Conservation (phyloP, 2,329 filamentous ascomycete species). For the Aspergillus calidoustus region DNA sequence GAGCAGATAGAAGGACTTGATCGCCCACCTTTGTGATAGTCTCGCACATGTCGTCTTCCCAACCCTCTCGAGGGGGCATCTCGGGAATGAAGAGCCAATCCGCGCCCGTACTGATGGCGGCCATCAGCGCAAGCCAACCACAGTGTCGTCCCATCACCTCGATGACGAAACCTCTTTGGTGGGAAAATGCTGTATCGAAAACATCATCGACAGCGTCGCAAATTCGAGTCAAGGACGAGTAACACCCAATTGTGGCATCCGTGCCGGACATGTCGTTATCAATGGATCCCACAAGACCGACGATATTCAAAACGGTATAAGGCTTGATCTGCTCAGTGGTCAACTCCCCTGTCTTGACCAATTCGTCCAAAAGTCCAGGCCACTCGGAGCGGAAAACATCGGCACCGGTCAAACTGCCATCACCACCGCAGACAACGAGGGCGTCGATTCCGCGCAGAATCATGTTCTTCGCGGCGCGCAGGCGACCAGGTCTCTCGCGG, state of each 20-base stretch:
- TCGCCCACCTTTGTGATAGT: conserved; percentile 69
- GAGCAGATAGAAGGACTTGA: background rate
- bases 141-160: conserved; percentile 99
- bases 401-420: conserved; percentile 93
- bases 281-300: conserved; percentile 93
- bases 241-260: conserved; percentile 96
- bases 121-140: conserved; percentile 96
- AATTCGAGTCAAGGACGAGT: conserved; percentile 89
- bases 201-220: conserved; percentile 95
- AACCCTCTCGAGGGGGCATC: conserved; percentile 83
- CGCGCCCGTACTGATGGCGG: conserved; percentile 90
- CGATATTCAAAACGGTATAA: conserved; percentile 90
- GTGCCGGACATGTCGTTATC: conserved; percentile 98
- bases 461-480: conserved; percentile 92
- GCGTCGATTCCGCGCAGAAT: conserved; percentile 91
- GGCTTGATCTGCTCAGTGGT: conserved; percentile 71
- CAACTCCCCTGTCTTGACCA: conserved; percentile 75
- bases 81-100: conserved; percentile 98
- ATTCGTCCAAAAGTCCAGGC: conserved; percentile 83
- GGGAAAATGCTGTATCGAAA: conserved; percentile 91
- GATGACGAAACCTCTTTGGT: conserved; percentile 94
- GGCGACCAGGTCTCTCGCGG: conserved; percentile 81
- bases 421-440: conserved; percentile 94
- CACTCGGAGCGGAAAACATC: conserved; percentile 93
- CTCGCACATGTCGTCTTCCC: conserved; percentile 84